Conservation (phyloP, 2,329 filamentous ascomycete species). For the Nakataea oryzae region DNA sequence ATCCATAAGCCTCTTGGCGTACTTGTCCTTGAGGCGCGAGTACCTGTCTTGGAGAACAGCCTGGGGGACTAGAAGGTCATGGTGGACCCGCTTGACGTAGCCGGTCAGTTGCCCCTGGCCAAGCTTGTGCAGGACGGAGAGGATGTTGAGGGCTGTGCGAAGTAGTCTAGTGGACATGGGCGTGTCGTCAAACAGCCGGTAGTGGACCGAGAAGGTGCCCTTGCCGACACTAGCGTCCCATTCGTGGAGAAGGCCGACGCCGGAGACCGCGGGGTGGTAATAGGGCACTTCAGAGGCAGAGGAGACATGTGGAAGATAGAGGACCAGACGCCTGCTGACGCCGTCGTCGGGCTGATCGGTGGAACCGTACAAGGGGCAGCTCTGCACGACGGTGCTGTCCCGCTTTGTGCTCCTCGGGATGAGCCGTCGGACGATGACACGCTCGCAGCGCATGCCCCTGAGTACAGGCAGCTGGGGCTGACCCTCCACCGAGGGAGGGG, state of each 20-base stretch:
- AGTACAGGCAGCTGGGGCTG: conserved; percentile 32
- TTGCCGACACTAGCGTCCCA: conserved; percentile 33
- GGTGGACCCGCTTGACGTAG: conserved; percentile 73
- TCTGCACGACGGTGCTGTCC: conserved; percentile 70
- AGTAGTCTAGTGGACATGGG: conserved; percentile 34
- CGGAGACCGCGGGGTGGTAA: conserved; percentile 73
- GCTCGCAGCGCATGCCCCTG: conserved; percentile 34
- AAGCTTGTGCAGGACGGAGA: conserved; percentile 63
- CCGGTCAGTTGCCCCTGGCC: conserved; percentile 53
- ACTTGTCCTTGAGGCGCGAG: conserved; percentile 64
- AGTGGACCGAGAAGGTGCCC: conserved; percentile 50
- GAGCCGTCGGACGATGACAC: conserved; percentile 63
- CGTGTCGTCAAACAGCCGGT: conserved; percentile 36
- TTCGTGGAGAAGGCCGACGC: conserved; percentile 66
- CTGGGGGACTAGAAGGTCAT: conserved; percentile 73
- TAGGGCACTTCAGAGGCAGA: conserved; percentile 60
- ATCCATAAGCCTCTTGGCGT: conserved; percentile 61
- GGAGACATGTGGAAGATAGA: conserved; percentile 68
- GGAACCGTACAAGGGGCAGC: conserved; percentile 58
- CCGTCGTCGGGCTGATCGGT: not conserved
- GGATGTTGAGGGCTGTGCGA: conserved; percentile 58
- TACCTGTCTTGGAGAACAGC: conserved; percentile 75
- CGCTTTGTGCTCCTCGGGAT: conserved; percentile 73
- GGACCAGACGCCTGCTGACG: conserved; percentile 42
- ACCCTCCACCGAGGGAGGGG: conserved; percentile 12